Conservation (phyloP, 2,329 filamentous ascomycete species). For the Aspergillus carbonarius region DNA sequence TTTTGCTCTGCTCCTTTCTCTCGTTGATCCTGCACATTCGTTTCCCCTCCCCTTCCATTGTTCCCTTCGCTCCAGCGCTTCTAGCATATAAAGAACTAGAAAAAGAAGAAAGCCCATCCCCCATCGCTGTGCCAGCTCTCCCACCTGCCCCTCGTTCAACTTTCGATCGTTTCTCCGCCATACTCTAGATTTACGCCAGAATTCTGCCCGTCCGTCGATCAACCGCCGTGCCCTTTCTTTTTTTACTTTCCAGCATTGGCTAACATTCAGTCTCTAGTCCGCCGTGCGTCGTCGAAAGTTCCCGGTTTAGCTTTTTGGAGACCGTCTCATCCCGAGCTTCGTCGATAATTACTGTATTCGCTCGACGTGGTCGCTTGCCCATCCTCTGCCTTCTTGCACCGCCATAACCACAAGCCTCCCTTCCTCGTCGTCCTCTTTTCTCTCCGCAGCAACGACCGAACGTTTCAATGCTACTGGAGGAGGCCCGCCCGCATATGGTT, state of each 20-base stretch:
- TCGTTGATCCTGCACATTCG: constrained; percentile 8
- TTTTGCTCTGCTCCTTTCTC: constrained; percentile 7
- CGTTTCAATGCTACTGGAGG: constrained; percentile 14
- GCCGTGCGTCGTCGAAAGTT: constrained; percentile 3
- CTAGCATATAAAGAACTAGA: background rate
- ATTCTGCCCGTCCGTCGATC: constrained; percentile 20
- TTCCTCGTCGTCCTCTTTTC: background rate
- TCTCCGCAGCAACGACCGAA: background rate
- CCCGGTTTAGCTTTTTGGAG: constrained; percentile 6
- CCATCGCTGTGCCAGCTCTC: background rate
- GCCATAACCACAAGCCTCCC: constrained; percentile 9
- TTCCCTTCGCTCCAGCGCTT: background rate
- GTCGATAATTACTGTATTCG: constrained; percentile 6
- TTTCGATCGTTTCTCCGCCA: constrained; percentile 15
- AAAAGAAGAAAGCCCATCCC: background rate
- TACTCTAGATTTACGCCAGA: constrained; percentile 15
- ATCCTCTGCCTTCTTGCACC: constrained; percentile 8
- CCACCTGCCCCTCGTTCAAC: constrained; percentile 6
- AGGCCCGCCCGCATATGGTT: constrained; percentile 12
- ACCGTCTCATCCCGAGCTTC: constrained; percentile 8
- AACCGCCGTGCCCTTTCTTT: constrained; percentile 20
- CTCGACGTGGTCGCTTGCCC: constrained; percentile 10
- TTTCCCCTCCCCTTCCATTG: background rate
- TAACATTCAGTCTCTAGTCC: constrained; percentile 12
- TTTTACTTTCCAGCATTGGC: constrained; percentile 13